Evolutionary conservation across 805 yeast genomes (phyloP).

Genomic region (Pichia manshurica): DNA sequence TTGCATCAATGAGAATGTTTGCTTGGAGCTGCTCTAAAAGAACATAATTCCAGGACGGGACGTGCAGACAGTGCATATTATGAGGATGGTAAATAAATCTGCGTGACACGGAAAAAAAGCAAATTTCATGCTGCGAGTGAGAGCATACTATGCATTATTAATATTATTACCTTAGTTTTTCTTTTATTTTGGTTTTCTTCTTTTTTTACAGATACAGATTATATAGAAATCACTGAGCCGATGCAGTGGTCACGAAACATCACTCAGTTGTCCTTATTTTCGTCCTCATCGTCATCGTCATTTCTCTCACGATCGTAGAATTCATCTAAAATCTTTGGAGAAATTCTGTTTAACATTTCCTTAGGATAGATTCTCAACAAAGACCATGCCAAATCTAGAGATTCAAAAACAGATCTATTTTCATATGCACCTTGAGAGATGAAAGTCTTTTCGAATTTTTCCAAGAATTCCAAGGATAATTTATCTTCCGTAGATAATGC

Average conservation of each 20-base stretch:
- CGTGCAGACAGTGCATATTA: no score
- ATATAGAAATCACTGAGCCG: no score
- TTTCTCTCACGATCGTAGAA: constrained; percentile 88
- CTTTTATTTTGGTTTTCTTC: neutral
- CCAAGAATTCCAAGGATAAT: constrained; percentile 93
- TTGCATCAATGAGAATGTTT: neutral
- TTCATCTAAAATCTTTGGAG: constrained; percentile 93
- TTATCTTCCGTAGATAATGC: constrained; percentile 97
- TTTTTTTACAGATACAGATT: no score
- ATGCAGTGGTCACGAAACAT: no score
- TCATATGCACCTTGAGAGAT: constrained; percentile 97
- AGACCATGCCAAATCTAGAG: constrained; percentile 97
- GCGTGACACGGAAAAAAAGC: no score
- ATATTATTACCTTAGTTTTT: neutral
- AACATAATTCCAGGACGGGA: no score
- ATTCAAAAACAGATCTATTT: constrained; percentile 88
- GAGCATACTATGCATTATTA: no score
- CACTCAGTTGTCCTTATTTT: constrained; percentile 2
- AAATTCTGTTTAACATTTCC: constrained; percentile 96
- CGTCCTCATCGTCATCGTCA: constrained; percentile 28
- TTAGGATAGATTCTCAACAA: constrained; percentile 97
- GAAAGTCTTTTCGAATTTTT: constrained; percentile 94
- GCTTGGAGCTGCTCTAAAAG: neutral
- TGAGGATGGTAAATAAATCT: no score
- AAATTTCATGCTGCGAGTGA: no score